These are phyloP conservation scores for Aspergillus pseudotamarii DNA, from an alignment of 2,329 filamentous ascomycete genomes.

Conservation along the genomic window DNA sequence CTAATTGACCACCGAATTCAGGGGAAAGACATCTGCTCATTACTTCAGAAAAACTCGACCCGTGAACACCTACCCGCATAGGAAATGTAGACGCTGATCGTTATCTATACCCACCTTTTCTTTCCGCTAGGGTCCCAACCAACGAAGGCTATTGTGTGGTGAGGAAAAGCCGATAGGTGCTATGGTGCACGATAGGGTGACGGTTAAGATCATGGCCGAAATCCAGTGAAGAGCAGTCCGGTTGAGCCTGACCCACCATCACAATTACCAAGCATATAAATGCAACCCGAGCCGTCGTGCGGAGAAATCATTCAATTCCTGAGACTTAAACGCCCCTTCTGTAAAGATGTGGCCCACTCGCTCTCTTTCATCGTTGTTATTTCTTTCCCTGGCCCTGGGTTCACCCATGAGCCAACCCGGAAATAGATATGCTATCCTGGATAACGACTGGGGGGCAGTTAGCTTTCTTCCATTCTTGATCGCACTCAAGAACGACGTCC, in stretches of 20 bases:
- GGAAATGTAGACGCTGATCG: not conserved
- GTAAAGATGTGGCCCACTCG: not conserved
- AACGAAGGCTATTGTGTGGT: not conserved
- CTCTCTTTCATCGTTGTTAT: not conserved
- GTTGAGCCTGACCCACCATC: not conserved
- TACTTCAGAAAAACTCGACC: not conserved
- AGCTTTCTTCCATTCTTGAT: conserved; percentile 50
- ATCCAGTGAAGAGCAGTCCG: not conserved
- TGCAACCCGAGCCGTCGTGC: not conserved
- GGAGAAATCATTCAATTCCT: not conserved
- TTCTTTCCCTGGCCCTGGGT: not conserved
- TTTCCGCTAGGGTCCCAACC: not conserved
- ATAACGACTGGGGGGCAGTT: conserved; percentile 51
- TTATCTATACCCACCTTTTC: not conserved
- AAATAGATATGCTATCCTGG: conserved; percentile 43
- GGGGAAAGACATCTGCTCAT: not conserved
- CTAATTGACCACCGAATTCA: not conserved
- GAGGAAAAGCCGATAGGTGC: not conserved
- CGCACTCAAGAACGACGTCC: conserved; percentile 48
- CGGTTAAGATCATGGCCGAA: not conserved
- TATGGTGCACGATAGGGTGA: not conserved
- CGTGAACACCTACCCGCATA: not conserved
- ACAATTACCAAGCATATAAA: not conserved
- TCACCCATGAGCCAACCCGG: conserved; percentile 7
- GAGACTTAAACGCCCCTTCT: too few species aligned